phyloP scores from a whole-genome alignment of 257 asterid species.

The Ophiorrhiza pumila region DNA sequence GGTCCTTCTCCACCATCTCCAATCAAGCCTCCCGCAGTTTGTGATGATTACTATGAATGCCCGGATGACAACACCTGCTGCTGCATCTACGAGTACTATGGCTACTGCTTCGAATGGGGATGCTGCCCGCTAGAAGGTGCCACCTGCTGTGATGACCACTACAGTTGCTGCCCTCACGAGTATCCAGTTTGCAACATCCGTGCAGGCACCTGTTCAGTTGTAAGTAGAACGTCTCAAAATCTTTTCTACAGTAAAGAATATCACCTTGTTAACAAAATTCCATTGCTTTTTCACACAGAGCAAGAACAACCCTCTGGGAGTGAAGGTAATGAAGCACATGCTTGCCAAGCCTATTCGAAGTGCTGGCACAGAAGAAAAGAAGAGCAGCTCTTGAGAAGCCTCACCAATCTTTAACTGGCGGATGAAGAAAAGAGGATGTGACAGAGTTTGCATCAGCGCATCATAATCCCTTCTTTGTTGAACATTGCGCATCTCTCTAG shows the following conservation, averaged over 20 bases:
- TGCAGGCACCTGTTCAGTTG: slow-evolving; percentile 74
- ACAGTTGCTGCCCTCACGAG: slow-evolving; percentile 81
- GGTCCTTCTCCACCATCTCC: slow-evolving; percentile 82
- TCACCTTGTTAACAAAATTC: not conserved
- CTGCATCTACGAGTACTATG: slow-evolving; percentile 43
- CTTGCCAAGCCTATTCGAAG: slow-evolving; percentile 52
- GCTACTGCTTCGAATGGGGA: slow-evolving; percentile 66
- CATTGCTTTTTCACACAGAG: slow-evolving; percentile 37
- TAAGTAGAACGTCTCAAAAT: slow-evolving; percentile 20
- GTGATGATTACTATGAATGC: slow-evolving; percentile 47
- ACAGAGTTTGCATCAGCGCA: slow-evolving; percentile 9
- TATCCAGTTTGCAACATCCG: slow-evolving; percentile 64
- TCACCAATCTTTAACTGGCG: slow-evolving; percentile 14
- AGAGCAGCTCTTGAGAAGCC: slow-evolving; percentile 33
- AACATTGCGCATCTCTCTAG: not conserved
- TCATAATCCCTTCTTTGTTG: not conserved
- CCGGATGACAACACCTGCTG: slow-evolving; percentile 67
- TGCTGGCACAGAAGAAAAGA: slow-evolving; percentile 24
- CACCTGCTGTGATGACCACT: slow-evolving; percentile 70
- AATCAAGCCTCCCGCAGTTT: slow-evolving; percentile 39
- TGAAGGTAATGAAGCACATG: slow-evolving; percentile 57
- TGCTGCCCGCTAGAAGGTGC: slow-evolving; percentile 84
- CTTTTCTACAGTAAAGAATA: not conserved
- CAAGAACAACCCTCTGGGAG: slow-evolving; percentile 60
- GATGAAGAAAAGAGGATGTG: slow-evolving; percentile 6